phyloP scores from a whole-genome alignment of 805 yeast genomes.

The Ogataea degrootiae region DNA sequence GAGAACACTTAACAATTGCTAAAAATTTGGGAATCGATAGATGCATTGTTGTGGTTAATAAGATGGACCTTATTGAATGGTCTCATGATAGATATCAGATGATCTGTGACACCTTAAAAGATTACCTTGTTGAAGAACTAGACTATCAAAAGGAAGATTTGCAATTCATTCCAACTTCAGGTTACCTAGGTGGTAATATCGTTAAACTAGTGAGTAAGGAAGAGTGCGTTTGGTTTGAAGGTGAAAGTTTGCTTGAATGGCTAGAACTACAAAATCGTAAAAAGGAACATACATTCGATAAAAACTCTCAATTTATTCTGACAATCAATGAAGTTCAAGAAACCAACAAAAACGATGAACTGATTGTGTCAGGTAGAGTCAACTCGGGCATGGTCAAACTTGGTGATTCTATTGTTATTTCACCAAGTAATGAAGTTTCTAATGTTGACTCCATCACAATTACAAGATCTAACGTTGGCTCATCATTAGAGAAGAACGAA shows the following conservation, averaged over 20 bases:
- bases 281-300: conserved; percentile 9
- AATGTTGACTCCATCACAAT: conserved; percentile 36
- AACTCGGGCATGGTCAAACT: conserved; percentile 64
- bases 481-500: conserved; percentile 14
- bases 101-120: conserved; percentile 44
- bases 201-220: conserved; percentile 35
- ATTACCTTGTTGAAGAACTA: conserved; percentile 48
- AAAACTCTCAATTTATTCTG: conserved; percentile 46
- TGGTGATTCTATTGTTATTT: conserved; percentile 58
- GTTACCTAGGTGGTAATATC: conserved; percentile 63
- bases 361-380: conserved; percentile 59
- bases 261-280: conserved; percentile 32
- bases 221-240: conserved; percentile 25
- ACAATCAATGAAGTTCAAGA: conserved; percentile 60
- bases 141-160: conserved; percentile 41
- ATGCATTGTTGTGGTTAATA: conserved; percentile 62
- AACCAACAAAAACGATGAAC: conserved; percentile 40
- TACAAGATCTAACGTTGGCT: conserved; percentile 22
- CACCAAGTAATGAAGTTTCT: conserved; percentile 45
- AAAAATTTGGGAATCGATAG: conserved; percentile 60
- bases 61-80: conserved; percentile 64
- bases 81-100: conserved; percentile 45
- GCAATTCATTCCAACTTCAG: conserved; percentile 63
- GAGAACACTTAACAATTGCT: conserved; percentile 70
- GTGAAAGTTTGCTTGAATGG: conserved; percentile 45